These are phyloP conservation scores for Cercospora zeae-maydis DNA, from an alignment of 2,329 filamentous ascomycete genomes.

Conservation along the genomic window DNA sequence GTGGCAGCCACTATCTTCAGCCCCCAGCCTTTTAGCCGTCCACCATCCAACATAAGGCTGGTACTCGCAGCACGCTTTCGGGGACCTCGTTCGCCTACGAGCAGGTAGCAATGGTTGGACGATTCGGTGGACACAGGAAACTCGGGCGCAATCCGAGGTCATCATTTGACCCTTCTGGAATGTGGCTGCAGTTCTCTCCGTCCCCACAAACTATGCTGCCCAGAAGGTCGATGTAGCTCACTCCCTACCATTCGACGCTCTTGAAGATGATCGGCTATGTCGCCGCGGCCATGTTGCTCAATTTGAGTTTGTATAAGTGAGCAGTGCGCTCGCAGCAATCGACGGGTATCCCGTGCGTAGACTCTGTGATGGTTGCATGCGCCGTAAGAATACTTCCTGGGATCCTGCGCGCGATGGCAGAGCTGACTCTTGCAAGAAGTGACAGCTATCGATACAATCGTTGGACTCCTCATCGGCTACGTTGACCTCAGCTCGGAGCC, in stretches of 20 bases:
- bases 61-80: conserved; percentile 2
- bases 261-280: conserved; percentile 3
- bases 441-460: conserved; percentile 12
- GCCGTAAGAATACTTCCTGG: not conserved
- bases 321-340: conserved; percentile 5
- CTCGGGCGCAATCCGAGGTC: not conserved
- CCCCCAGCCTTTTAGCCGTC: not conserved
- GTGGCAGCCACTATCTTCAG: conserved; percentile 5
- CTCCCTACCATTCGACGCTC: conserved; percentile 6
- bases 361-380: not conserved
- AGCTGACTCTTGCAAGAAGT: not conserved
- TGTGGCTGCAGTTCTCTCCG: conserved; percentile 11
- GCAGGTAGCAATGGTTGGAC: not conserved
- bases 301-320: conserved; percentile 15
- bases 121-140: not conserved
- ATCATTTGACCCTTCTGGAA: not conserved
- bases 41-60: not conserved
- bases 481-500: conserved; percentile 14
- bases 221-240: not conserved
- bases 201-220: not conserved
- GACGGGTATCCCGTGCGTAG: not conserved
- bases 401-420: not conserved
- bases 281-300: conserved; percentile 6
- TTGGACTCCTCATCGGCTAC: conserved; percentile 21
- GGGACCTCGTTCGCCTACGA: not conserved